A percentile compares a stretch with the other conserved stretches of the same genome.
Evolutionary conservation across 495 filamentous ascomycete genomes (phyloP).

Genomic region (Penicillium coffeae): DNA sequence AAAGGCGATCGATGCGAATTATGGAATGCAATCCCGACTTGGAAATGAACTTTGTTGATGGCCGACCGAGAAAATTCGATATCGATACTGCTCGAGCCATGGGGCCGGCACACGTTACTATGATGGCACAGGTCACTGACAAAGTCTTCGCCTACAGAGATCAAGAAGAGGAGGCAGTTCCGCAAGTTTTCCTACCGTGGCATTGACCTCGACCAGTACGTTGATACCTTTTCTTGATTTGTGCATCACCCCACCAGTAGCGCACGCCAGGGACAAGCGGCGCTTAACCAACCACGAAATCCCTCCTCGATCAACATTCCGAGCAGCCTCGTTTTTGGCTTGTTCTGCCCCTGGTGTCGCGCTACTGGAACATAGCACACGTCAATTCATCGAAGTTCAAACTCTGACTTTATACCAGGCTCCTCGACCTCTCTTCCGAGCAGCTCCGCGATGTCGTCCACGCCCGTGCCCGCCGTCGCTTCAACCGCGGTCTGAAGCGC

Average conservation of each 20-base stretch:
- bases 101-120: conserved; percentile 23
- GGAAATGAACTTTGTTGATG: conserved; percentile 3
- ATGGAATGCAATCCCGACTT: conserved; percentile 6
- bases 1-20: neutral
- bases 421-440: conserved; percentile 97
- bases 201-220: conserved; percentile 97
- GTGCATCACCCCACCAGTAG: conserved; percentile 30
- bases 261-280: conserved; percentile 12
- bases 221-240: conserved; percentile 31
- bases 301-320: too few species aligned
- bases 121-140: conserved; percentile 39
- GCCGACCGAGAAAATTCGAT: conserved; percentile 6
- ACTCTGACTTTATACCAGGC: conserved; percentile 45
- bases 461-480: conserved; percentile 94
- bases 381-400: neutral
- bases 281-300: too few species aligned
- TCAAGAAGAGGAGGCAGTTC: conserved; percentile 99
- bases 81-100: conserved; percentile 17
- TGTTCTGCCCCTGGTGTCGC: too few species aligned
- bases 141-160: conserved; percentile 53
- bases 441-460: conserved; percentile 99
- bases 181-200: conserved; percentile 99
- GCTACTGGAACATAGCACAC: too few species aligned
- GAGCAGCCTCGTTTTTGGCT: too few species aligned
- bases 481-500: conserved; percentile 99